phyloP scores from a whole-genome alignment of 495 filamentous ascomycete genomes.

The Daldinia vernicosa region DNA sequence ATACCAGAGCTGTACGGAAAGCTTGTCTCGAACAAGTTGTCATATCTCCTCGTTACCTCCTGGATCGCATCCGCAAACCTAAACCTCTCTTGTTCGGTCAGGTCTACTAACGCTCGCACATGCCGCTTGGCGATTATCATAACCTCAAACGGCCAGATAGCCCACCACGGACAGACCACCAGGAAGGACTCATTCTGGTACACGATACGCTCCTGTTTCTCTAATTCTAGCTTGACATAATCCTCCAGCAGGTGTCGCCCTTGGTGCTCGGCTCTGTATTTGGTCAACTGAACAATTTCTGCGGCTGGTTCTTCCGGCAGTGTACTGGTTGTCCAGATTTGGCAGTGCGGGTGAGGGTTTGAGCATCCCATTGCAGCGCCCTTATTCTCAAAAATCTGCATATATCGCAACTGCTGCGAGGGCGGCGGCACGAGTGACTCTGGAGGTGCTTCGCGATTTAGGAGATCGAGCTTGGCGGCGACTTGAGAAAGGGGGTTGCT shows the following conservation, averaged over 20 bases:
- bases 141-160: slow-evolving; percentile 94
- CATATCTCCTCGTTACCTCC: slow-evolving; percentile 88
- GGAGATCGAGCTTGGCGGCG: slow-evolving; percentile 42
- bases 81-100: slow-evolving; percentile 70
- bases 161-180: slow-evolving; percentile 96
- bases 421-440: slow-evolving; percentile 60
- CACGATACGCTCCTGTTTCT: slow-evolving; percentile 84
- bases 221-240: slow-evolving; percentile 83
- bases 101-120: slow-evolving; percentile 81
- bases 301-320: slow-evolving; percentile 86
- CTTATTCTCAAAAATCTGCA: slow-evolving; percentile 99
- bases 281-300: slow-evolving; percentile 78
- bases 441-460: slow-evolving; percentile 52
- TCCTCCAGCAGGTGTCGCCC: slow-evolving; percentile 81
- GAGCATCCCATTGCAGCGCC: slow-evolving; percentile 98
- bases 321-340: slow-evolving; percentile 92
- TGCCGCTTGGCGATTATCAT: slow-evolving; percentile 87
- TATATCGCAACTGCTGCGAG: slow-evolving; percentile 86
- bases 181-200: slow-evolving; percentile 85
- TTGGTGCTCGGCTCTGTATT: slow-evolving; percentile 75
- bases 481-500: slow-evolving; percentile 68
- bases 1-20: slow-evolving; percentile 94
- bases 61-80: slow-evolving; percentile 83
- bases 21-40: slow-evolving; percentile 95
- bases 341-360: slow-evolving; percentile 96